Conservation (phyloP, 2,329 filamentous ascomycete genomes). For the Neofusicoccum ribis region DNA sequence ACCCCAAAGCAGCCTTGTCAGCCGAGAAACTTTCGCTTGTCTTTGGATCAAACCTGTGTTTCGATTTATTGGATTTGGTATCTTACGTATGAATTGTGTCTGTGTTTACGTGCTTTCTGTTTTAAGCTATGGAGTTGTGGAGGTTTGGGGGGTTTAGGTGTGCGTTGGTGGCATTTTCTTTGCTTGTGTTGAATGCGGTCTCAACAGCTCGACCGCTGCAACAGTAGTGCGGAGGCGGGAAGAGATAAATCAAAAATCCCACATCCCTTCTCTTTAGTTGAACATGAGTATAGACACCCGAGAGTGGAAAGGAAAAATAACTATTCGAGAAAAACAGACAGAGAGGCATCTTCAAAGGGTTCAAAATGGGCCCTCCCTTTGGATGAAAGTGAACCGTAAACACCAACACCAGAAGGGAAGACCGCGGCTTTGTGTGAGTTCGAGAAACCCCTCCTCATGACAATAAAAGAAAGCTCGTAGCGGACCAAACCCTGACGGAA, state of each 20-base stretch:
- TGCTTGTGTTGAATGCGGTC: background rate
- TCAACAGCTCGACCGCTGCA: background rate
- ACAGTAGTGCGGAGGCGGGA: background rate
- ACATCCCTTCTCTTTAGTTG: slow-evolving; percentile 9
- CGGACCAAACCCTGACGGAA: slow-evolving; percentile 12
- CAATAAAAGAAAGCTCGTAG: slow-evolving; percentile 8
- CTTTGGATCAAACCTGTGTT: background rate
- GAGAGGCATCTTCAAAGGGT: background rate
- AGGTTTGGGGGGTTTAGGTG: background rate
- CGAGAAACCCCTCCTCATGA: background rate
- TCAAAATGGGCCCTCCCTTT: background rate
- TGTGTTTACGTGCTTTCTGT: background rate
- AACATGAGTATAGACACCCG: slow-evolving; percentile 15
- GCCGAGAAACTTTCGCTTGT: slow-evolving; percentile 1
- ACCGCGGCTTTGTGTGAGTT: background rate
- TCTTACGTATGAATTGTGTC: background rate
- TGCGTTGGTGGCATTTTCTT: background rate
- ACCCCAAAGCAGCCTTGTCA: background rate
- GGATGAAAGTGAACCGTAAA: background rate
- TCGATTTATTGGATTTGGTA: slow-evolving; percentile 15
- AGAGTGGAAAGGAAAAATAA: background rate
- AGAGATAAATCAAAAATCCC: background rate
- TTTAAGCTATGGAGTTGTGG: background rate
- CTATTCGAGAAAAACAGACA: background rate
- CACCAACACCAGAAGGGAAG: background rate